phyloP scores from a whole-genome alignment of 257 asterid genomes.

The Capsicum chinense region DNA sequence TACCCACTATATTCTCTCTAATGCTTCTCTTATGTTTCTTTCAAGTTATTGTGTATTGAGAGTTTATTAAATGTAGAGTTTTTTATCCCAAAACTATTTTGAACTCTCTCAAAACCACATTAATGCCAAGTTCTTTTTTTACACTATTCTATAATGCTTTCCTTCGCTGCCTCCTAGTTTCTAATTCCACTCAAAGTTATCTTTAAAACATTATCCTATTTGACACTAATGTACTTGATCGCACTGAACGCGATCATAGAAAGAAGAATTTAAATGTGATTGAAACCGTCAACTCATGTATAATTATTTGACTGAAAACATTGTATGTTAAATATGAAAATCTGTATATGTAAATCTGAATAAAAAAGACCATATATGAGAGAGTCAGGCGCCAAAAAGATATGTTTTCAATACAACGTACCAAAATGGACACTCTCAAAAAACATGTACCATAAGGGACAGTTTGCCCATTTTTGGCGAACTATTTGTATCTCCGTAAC shows the following conservation, averaged over 20 bases:
- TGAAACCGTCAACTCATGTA: background rate
- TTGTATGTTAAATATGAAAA: background rate
- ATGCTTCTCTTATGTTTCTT: background rate
- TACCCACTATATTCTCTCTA: background rate
- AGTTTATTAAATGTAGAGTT: background rate
- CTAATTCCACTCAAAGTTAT: background rate
- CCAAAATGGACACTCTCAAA: too few relatives aligned
- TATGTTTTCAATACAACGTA: too few relatives aligned
- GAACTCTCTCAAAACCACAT: background rate
- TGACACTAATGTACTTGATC: background rate
- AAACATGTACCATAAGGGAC: too few relatives aligned
- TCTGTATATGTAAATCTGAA: background rate
- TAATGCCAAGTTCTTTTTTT: background rate
- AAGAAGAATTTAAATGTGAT: background rate
- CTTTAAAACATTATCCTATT: background rate
- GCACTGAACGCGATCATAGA: background rate
- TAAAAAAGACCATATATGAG: background rate
- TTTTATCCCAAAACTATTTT: background rate
- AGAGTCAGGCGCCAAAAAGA: too few relatives aligned
- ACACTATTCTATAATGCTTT: background rate
- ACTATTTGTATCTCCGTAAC: too few relatives aligned
- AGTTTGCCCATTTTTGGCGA: too few relatives aligned
- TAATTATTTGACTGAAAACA: background rate
- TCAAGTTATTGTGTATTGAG: background rate
- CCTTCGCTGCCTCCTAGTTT: background rate